These are phyloP conservation scores for Clarireedia paspali DNA, from an alignment of 2,329 filamentous ascomycete genomes.

Conservation along the genomic window DNA sequence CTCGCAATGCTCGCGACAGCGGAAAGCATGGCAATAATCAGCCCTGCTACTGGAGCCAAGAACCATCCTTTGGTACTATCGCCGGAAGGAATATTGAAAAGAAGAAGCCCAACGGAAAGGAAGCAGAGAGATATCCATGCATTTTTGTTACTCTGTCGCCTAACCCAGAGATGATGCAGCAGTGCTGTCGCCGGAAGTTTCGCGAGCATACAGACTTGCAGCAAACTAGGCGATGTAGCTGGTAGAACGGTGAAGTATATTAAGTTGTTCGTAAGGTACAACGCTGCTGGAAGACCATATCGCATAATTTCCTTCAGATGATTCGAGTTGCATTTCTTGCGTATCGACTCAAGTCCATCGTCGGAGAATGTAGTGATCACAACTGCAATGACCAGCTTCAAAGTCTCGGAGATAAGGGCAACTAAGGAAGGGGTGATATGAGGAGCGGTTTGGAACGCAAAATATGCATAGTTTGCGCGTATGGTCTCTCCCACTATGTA, in stretches of 20 bases:
- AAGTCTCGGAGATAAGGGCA: constrained; percentile 14
- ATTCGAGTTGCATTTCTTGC: not conserved
- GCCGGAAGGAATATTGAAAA: constrained; percentile 15
- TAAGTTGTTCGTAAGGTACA: constrained; percentile 19
- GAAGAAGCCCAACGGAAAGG: constrained; percentile 16
- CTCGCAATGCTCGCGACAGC: constrained; percentile 18
- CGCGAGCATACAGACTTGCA: constrained; percentile 19
- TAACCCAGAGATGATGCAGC: constrained; percentile 19
- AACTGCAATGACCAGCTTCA: constrained; percentile 16
- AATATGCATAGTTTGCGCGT: constrained; percentile 21
- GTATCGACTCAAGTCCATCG: constrained; percentile 3
- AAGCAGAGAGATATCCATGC: constrained; percentile 16
- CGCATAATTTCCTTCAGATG: constrained; percentile 10
- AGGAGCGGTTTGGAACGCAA: constrained; percentile 16
- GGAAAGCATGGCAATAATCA: constrained; percentile 16
- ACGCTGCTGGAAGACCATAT: constrained; percentile 17
- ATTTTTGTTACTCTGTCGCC: constrained; percentile 13
- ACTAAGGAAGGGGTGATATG: constrained; percentile 17
- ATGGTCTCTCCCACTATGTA: constrained; percentile 15
- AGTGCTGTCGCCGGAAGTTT: constrained; percentile 20
- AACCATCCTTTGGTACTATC: constrained; percentile 11
- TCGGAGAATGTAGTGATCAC: constrained; percentile 11
- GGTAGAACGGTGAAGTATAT: constrained; percentile 21
- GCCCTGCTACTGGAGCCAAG: constrained; percentile 15
- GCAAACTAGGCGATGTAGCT: constrained; percentile 15